Evolutionary conservation across 106 monocot species (phyloP), one percentile per base, ranked within the genome.

Genomic region (Agapanthus africanus): DNA sequence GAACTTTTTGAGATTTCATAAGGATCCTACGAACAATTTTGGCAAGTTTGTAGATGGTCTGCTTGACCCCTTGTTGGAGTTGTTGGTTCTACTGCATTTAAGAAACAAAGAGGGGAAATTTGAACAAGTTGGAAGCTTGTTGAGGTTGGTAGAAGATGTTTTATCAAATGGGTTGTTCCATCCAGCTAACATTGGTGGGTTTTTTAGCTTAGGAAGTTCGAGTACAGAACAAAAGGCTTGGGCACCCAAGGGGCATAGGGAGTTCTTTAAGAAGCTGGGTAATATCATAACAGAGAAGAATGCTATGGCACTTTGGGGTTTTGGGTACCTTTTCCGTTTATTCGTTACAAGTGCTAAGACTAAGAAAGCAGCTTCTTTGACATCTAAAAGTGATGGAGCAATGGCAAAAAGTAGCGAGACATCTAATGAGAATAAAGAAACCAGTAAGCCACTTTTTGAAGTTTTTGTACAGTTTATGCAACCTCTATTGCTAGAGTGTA

Each of bases 121-220:
- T 72, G 69, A 54, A 63, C 38, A 69, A 21, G 63, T 42, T 33
- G 41, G 70, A 47, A 73, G 40, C 38, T 70, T 82, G 27, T 54
- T 91, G 68, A 74, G 21, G 46, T 67, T 66, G 21, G 63, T 97
- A 56, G 86, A 91, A 59, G 84, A 86, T 66, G 65, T 86, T 37
- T 63, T 97, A 49, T 74, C 73, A 13, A 91, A 87, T 77, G 91
- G 91, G 32, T 65, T 97, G 76, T 97, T 91, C 66, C 92, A 92
- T 79, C 87, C 89, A 40, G 40, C 51, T 3, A 91, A 97, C 69
- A 77, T 92, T n/a, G 66, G 71, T 70, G 91, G 97, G 9, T 92
- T 84, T 81, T 73, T 83, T 19, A 72, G 37, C 61, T 51, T 82
- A 14, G 89, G 70, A 54, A 80, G 63, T 65, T 77, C 65, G 9